Percentiles rank a stretch among this genome's conserved stretches.
These are phyloP conservation scores for Termitomyces sp. DNA, from an alignment of 768 basidiomycete genomes.

Conservation along the genomic window DNA sequence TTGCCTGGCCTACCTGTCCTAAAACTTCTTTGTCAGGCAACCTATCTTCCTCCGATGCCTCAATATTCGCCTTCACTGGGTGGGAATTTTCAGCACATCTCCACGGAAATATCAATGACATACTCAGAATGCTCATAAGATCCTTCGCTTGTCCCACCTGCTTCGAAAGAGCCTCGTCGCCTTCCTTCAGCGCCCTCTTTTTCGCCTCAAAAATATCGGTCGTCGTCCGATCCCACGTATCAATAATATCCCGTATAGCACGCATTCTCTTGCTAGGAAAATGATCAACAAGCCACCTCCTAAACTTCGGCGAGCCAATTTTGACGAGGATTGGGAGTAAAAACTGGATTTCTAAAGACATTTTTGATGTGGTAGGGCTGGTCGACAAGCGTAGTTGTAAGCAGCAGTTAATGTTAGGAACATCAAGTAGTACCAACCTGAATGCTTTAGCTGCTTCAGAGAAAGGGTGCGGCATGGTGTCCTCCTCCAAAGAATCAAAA, in stretches of 20 bases:
- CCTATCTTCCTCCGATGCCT: background rate
- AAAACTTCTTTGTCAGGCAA: background rate
- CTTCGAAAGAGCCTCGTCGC: background rate
- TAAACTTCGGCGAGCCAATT: background rate
- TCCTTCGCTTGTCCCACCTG: conserved; percentile 1
- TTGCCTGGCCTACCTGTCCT: background rate
- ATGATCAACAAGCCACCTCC: background rate
- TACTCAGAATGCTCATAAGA: conserved; percentile 1
- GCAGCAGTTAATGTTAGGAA: background rate
- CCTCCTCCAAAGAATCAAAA: conserved; percentile 1
- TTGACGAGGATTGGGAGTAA: background rate
- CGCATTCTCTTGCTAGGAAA: background rate
- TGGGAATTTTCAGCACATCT: background rate
- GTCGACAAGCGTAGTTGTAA: background rate
- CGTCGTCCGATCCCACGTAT: background rate
- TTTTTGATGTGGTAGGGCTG: background rate
- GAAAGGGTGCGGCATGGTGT: background rate
- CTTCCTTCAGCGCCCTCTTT: background rate
- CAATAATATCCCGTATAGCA: conserved; percentile 1
- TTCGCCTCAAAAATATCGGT: background rate
- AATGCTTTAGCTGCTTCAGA: conserved; percentile 1
- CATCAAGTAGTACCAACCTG: background rate
- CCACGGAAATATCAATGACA: background rate
- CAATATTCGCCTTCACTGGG: background rate
- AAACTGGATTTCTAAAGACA: background rate